Evolutionary conservation across 2,329 filamentous ascomycete genomes (phyloP), one percentile per base, ranked within the genome.

Genomic region (Orbilia quercus): DNA sequence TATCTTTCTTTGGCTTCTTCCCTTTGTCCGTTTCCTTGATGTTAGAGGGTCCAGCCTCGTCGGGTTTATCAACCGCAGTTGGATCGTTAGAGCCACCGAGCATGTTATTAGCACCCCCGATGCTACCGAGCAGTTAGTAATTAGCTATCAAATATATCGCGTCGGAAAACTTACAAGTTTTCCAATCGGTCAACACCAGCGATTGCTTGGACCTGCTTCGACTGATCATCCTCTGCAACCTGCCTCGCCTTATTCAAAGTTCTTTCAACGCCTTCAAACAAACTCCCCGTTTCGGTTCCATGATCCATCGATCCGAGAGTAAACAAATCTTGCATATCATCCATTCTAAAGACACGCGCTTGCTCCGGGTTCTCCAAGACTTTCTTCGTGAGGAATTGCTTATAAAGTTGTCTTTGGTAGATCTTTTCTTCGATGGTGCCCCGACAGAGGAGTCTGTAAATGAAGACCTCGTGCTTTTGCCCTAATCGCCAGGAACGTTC

Each of bases 401-500:
- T 99, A 84, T 96, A 99, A 55, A 99, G 95, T 79, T 99, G 95
- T 14, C 96, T 90, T 80, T 99, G 94, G 75, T 98, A 99, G 28
- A 99, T 99, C 82, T 99, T 99, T 81, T 99, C 95, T 79, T 99
- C 95, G 22, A 99, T 99, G 0, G 96, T 99, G 1, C 95, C 95
- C 3, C 94, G 92, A 2, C 92, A 96, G 91, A 99, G 96, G n/a
- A 99, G 85, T 36, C 96, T 90, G 80, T 97, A 99, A 20, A 99
- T 96, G 2, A 92, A 93, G 25, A 99, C 95, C 51, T 96, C 92
- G 60, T 90, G 89, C 80, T 96, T 97, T 82, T 99, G 95, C 0
- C 95, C 95, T 1, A 99, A 83, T 66, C 95, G 88, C 95, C 95
- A 99, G 4, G 96, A 95, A 78, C 95, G 87, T 81, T 99, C 95